Conservation (phyloP, 768 basidiomycete genomes). For the Russula emetica region DNA sequence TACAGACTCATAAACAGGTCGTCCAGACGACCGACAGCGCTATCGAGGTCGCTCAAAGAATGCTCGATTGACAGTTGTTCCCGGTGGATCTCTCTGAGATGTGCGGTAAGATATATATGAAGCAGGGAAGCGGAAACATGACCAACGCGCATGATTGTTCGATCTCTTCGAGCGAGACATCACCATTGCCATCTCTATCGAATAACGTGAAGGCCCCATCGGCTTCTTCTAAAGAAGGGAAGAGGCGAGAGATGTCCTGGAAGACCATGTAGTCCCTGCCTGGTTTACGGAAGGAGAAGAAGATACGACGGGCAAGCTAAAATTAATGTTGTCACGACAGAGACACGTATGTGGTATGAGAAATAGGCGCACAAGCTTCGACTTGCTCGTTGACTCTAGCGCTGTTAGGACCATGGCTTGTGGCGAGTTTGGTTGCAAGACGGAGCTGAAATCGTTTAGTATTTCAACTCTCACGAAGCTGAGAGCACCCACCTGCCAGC, state of each 20-base stretch:
- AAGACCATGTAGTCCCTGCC: slow-evolving; percentile 56
- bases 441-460: slow-evolving; percentile 42
- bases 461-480: not conserved
- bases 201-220: slow-evolving; percentile 64
- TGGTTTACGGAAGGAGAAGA: slow-evolving; percentile 73
- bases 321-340: slow-evolving; percentile 1
- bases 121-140: not conserved
- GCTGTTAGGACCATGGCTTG: slow-evolving; percentile 76
- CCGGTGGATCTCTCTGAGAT: slow-evolving; percentile 66
- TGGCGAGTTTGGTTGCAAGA: slow-evolving; percentile 87
- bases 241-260: slow-evolving; percentile 68
- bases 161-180: slow-evolving; percentile 64
- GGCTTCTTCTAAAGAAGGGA: slow-evolving; percentile 62
- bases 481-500: slow-evolving; percentile 41
- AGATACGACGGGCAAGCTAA: slow-evolving; percentile 78
- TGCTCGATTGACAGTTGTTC: slow-evolving; percentile 81
- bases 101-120: slow-evolving; percentile 5
- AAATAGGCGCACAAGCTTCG: slow-evolving; percentile 48
- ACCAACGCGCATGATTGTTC: slow-evolving; percentile 66
- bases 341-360: slow-evolving; percentile 4
- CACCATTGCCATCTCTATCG: slow-evolving; percentile 70
- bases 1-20: slow-evolving; percentile 83
- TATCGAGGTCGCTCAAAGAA: slow-evolving; percentile 86
- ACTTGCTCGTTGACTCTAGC: slow-evolving; percentile 75
- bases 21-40: slow-evolving; percentile 81